Evolutionary conservation across 1,284 basidiomycete species (phyloP).

Genomic region (Ganoderma lingzhi): DNA sequence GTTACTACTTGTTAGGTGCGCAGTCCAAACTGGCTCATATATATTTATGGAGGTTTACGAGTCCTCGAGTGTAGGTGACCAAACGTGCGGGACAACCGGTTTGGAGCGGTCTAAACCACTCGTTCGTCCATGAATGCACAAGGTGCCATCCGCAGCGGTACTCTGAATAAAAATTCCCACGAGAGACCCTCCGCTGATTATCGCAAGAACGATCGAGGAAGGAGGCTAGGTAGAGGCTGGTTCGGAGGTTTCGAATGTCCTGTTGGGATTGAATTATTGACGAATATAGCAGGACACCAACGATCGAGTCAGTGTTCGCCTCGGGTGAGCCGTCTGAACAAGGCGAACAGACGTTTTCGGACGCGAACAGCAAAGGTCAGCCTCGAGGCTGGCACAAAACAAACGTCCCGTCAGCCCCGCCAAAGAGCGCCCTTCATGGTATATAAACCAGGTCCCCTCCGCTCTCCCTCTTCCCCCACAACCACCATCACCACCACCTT

Average conservation of each 20-base stretch:
- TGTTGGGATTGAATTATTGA: neutral
- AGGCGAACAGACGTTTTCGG: neutral
- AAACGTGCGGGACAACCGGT: neutral
- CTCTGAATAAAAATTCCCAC: neutral
- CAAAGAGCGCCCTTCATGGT: neutral
- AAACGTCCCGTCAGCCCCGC: neutral
- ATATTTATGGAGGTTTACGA: neutral
- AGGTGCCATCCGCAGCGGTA: neutral
- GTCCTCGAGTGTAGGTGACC: neutral
- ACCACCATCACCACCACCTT: neutral
- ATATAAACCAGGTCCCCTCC: neutral
- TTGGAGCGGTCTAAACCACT: neutral
- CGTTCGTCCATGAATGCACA: neutral
- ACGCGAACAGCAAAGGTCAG: neutral
- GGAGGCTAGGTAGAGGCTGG: conserved; percentile 3
- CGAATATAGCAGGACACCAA: neutral
- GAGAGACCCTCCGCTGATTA: neutral
- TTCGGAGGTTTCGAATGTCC: neutral
- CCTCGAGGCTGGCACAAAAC: neutral
- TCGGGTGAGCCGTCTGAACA: neutral
- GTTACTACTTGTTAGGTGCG: neutral
- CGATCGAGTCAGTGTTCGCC: conserved; percentile 1
- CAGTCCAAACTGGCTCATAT: neutral
- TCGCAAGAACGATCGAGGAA: neutral
- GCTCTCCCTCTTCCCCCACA: neutral